phyloP scores from a whole-genome alignment of 148 eudicot species.

The Cornus controversa region DNA sequence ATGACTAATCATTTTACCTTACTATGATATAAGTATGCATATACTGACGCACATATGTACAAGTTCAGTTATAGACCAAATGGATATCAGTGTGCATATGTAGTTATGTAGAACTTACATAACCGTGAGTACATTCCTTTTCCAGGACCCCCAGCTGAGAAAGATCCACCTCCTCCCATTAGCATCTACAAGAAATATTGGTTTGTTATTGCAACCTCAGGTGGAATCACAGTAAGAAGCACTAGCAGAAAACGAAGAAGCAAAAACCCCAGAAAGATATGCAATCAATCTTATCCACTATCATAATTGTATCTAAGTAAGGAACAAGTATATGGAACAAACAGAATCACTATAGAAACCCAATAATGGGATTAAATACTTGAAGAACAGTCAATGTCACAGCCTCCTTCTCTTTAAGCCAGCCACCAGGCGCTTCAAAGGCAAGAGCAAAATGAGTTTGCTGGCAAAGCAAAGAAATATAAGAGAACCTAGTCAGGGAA shows the following conservation, averaged over 20 bases:
- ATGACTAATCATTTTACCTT: not conserved
- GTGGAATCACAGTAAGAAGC: slow-evolving; percentile 3
- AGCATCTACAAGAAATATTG: slow-evolving; percentile 56
- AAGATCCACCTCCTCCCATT: slow-evolving; percentile 99
- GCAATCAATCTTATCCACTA: not conserved
- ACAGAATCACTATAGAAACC: not conserved
- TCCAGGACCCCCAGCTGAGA: slow-evolving; percentile 99
- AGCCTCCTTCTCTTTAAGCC: slow-evolving; percentile 55
- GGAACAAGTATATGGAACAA: slow-evolving; percentile 5
- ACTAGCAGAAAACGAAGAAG: not conserved
- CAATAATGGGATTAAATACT: slow-evolving; percentile 24
- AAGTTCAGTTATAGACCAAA: not conserved
- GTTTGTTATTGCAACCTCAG: not conserved
- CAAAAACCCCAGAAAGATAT: not conserved
- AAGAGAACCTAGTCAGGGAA: not conserved
- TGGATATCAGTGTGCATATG: not conserved
- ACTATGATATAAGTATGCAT: not conserved
- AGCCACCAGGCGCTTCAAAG: slow-evolving; percentile 66
- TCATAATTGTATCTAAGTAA: not conserved
- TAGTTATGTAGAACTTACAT: slow-evolving; percentile 30
- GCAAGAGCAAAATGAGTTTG: slow-evolving; percentile 63
- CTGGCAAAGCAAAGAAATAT: slow-evolving; percentile 28
- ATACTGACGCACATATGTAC: slow-evolving; percentile 2
- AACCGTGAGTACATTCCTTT: slow-evolving; percentile 97
- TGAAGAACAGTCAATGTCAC: slow-evolving; percentile 57